Evolutionary conservation across 2,329 filamentous ascomycete genomes (phyloP), one percentile per base, ranked within the genome.

Genomic region (Lomentospora prolificans): DNA sequence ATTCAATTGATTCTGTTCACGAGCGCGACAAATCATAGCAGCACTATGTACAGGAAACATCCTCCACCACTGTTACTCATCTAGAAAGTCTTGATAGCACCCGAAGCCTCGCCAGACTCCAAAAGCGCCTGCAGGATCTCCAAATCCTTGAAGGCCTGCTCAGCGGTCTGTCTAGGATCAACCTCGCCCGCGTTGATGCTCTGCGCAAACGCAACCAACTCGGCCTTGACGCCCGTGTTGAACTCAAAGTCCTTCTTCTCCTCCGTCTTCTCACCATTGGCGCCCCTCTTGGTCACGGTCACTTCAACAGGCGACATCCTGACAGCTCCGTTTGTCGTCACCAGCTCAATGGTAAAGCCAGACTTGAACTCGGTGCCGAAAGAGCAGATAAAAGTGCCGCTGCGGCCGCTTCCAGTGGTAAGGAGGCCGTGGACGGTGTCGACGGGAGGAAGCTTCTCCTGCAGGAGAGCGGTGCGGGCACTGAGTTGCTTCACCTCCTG

Each of bases 381-480:
- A 2, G 76, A 79, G n/a, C 80, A 67, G 55, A 74, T 72, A 51
- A 85, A 77, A 4, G 76, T 79, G 1, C 84, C 85, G 1, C 74
- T 72, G 2, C 71, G 73, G 3, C 82, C 82, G 25, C 73, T 75
- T 57, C 71, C 72, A 2, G 81, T 75, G 63, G 73, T 75, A 36
- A 84, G 60, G 2, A 80, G 73, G 8, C 81, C 81, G 62, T 82
- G 78, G 53, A 89, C 70, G 1, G 84, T 86, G 64, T 90, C 86
- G 1, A 86, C 74, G 0, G 86, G 85, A 3, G 80, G 75, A 7
- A 90, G 71, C 61, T 84, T 75, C 55, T 73, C 64, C 58, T 80
- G 75, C 50, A 80, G 68, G 60, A 80, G 76, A 3, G 70, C 64
- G 1, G 82, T 81, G 58, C 80, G 79, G 0, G 82, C 82, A 17